These are phyloP conservation scores for Pseudozyma sp. DNA, from an alignment of 1,284 basidiomycete species.

Conservation along the genomic window DNA sequence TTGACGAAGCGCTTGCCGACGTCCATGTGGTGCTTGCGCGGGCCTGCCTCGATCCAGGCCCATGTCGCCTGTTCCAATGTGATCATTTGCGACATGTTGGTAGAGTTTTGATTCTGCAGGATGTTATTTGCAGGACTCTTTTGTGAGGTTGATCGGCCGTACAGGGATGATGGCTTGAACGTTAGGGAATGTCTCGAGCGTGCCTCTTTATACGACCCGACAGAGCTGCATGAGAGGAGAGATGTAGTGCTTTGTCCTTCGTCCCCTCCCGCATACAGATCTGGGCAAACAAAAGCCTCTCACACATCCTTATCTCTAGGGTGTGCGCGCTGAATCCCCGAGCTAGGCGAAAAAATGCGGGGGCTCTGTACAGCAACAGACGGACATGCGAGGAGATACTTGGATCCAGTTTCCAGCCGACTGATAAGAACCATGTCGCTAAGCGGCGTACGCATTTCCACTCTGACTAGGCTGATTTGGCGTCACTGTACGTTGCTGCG, in stretches of 20 bases:
- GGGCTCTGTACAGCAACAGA: neutral
- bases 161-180: neutral
- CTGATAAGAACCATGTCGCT: slow-evolving; percentile 6
- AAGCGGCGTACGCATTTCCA: neutral
- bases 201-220: neutral
- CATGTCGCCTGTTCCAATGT: slow-evolving; percentile 59
- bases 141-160: neutral
- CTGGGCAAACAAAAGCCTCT: slow-evolving; percentile 2
- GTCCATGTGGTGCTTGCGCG: slow-evolving; percentile 45
- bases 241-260: neutral
- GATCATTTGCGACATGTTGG: slow-evolving; percentile 54
- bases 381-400: slow-evolving; percentile 4
- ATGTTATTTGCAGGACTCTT: neutral
- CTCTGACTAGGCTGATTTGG: neutral
- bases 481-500: too few relatives aligned
- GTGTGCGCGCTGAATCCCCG: neutral
- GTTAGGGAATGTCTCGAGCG: too few relatives aligned
- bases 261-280: neutral
- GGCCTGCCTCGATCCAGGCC: slow-evolving; percentile 57
- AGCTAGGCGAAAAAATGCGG: neutral
- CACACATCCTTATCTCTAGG: neutral
- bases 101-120: too few relatives aligned
- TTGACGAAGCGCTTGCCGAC: slow-evolving; percentile 54
- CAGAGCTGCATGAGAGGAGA: neutral
- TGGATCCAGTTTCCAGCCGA: neutral